Conservation (phyloP, 2,329 filamentous ascomycete genomes). For the Onygena corvina region DNA sequence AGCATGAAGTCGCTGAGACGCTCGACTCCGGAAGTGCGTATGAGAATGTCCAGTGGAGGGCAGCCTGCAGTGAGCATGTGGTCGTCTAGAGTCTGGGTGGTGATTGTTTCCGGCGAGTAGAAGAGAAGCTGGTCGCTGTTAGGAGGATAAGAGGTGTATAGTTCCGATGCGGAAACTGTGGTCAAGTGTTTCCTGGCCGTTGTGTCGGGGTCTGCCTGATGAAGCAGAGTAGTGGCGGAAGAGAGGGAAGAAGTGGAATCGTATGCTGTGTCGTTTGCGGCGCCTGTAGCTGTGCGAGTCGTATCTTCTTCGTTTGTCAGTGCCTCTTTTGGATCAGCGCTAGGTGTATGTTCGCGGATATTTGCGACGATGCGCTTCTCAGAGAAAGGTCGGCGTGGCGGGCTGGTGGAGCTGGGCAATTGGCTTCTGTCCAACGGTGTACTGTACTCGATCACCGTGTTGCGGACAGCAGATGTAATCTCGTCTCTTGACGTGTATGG, state of each 20-base stretch:
- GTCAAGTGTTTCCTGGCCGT: slow-evolving; percentile 19
- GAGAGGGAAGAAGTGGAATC: slow-evolving; percentile 26
- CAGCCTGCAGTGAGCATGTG: slow-evolving; percentile 81
- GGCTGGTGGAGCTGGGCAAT: slow-evolving; percentile 27
- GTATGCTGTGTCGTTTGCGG: not conserved
- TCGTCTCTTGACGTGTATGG: slow-evolving; percentile 94
- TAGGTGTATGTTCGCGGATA: slow-evolving; percentile 55
- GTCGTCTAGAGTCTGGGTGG: slow-evolving; percentile 63
- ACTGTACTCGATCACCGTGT: slow-evolving; percentile 77
- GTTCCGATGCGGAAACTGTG: slow-evolving; percentile 10
- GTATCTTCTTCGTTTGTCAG: not conserved
- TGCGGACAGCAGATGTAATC: slow-evolving; percentile 78
- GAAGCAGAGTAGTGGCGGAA: slow-evolving; percentile 40
- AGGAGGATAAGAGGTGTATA: slow-evolving; percentile 15
- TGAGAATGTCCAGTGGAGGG: slow-evolving; percentile 78
- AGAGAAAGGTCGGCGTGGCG: slow-evolving; percentile 59
- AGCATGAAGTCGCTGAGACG: slow-evolving; percentile 96
- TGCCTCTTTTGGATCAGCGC: slow-evolving; percentile 37
- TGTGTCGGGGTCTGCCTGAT: slow-evolving; percentile 24
- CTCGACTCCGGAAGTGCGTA: slow-evolving; percentile 86
- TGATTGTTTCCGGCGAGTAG: slow-evolving; percentile 80
- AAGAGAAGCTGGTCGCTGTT: slow-evolving; percentile 29
- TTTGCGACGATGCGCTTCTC: slow-evolving; percentile 78
- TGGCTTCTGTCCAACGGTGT: slow-evolving; percentile 47
- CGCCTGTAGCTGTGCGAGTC: slow-evolving; percentile 18